A percentile compares a stretch with the other conserved stretches of the same genome.
These are phyloP conservation scores for Cutaneotrichosporon daszewskae DNA, from an alignment of 1,284 basidiomycete genomes.

Conservation along the genomic window DNA sequence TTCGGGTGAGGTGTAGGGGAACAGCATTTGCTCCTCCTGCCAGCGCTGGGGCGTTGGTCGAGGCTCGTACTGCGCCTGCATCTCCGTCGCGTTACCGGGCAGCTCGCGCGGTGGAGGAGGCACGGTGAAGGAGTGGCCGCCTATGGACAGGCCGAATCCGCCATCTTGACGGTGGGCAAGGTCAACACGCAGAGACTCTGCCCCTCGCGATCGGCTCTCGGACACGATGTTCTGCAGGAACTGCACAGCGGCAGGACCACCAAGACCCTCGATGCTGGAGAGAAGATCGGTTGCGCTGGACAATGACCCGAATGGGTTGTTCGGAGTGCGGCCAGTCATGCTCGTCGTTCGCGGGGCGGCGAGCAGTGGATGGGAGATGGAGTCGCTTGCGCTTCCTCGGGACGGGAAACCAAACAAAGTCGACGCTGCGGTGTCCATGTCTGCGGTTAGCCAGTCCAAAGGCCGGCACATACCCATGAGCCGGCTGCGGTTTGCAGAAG, in stretches of 20 bases:
- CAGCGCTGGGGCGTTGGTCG: constrained; percentile 80
- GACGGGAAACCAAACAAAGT: constrained; percentile 20
- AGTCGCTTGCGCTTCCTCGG: constrained; percentile 46
- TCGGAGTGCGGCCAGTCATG: constrained; percentile 48
- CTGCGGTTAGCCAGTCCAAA: too few species aligned
- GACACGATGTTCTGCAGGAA: constrained; percentile 68
- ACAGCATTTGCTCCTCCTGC: constrained; percentile 78
- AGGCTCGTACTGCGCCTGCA: constrained; percentile 53
- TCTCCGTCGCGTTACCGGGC: constrained; percentile 11
- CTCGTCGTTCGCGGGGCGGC: constrained; percentile 48
- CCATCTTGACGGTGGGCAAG: constrained; percentile 29
- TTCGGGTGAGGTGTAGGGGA: constrained; percentile 71
- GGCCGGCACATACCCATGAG: neutral
- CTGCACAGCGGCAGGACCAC: constrained; percentile 74
- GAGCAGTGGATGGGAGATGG: constrained; percentile 75
- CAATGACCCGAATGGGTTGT: constrained; percentile 48
- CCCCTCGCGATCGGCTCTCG: constrained; percentile 20
- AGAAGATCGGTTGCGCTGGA: constrained; percentile 58
- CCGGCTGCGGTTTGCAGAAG: neutral
- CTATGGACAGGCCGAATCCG: constrained; percentile 29
- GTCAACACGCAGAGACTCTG: constrained; percentile 31
- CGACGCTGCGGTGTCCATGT: constrained; percentile 18
- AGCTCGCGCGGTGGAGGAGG: constrained; percentile 30
- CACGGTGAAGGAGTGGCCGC: constrained; percentile 46
- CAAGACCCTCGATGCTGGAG: constrained; percentile 73